Evolutionary conservation across 148 eudicot genomes (phyloP), one percentile per base, ranked within the genome.

Genomic region (Cornus suecica): DNA sequence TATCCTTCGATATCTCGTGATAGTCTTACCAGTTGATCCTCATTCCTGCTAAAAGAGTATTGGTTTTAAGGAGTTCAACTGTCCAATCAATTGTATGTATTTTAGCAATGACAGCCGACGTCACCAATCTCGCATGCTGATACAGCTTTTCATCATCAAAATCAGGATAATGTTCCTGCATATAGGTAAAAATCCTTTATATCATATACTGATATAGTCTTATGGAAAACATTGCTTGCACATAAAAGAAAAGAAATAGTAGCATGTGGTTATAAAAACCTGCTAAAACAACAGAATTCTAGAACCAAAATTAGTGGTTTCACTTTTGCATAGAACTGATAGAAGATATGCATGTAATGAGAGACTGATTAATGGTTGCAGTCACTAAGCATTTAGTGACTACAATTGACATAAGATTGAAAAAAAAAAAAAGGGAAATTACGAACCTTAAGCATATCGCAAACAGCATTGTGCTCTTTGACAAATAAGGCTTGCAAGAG

Each of bases 41-140:
- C 83, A 81, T 81, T 9, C 80, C 83, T 56, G 80, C 80, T 20
- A 76, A 56, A 5, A 81, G 80, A 5, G 83, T 81, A 72, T 76
- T 77, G 13, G 83, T 81, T 65, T 76, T 81, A 7, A 81, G 28
- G 16, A 81, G 83, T 68, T 81, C 80, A 72, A 81, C 73, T 0
- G 83, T 81, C 83, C 83, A 81, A 42, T 76, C 83, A 68, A 81
- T 81, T 15, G 83, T 81, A 65, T 76, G 83, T 16, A 81, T 76
- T 69, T 81, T 81, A 10, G 83, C 83, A 71, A 81, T 81, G 58
- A 76, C 76, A 8, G 80, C 80, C n/a, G 83, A 81, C 27, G 83
- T 81, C 65, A 81, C 77, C 73, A 81, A 72, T 72, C 83, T 76
- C 23, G 80, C 83, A 60, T 81, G 77, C 30, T 68, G 71, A 28